Conservation (phyloP, 306 rosid species). For the Acmispon strigosus region DNA sequence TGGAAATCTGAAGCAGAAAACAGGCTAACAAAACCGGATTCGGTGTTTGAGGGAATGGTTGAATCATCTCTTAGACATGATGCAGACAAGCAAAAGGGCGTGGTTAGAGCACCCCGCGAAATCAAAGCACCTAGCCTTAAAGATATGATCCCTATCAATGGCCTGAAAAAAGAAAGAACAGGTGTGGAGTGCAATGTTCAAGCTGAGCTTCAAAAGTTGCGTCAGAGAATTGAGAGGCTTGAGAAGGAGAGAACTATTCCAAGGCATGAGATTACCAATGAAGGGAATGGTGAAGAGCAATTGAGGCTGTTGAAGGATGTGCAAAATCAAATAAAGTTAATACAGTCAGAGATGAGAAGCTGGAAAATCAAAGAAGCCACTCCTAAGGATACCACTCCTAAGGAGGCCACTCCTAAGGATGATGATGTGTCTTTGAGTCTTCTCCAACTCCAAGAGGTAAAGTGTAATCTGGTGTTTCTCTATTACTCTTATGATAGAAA, state of each 20-base stretch:
- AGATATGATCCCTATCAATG: not conserved
- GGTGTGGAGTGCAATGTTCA: constrained; percentile 25
- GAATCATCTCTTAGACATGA: constrained; percentile 17
- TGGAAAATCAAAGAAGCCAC: constrained; percentile 31
- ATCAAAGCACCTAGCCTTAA: not conserved
- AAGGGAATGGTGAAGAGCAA: constrained; percentile 52
- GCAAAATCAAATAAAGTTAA: constrained; percentile 40
- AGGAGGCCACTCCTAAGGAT: constrained; percentile 16
- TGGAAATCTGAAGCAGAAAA: constrained; percentile 23
- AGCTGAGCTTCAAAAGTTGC: constrained; percentile 39
- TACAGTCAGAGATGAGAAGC: constrained; percentile 50
- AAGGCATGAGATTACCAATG: constrained; percentile 48
- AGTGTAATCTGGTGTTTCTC: not conserved
- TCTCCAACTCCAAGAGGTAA: constrained; percentile 66
- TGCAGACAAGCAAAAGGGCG: constrained; percentile 28
- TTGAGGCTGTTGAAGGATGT: constrained; percentile 65
- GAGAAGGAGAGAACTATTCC: constrained; percentile 37
- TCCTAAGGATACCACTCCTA: constrained; percentile 12
- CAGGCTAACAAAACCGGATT: constrained; percentile 36
- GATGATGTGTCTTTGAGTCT: constrained; percentile 23
- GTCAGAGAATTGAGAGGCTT: constrained; percentile 42
- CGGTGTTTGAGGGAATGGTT: constrained; percentile 20
- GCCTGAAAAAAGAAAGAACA: constrained; percentile 22
- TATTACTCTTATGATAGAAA: too few relatives aligned
- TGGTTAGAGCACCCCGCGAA: not conserved